Evolutionary conservation across 1,284 basidiomycete species (phyloP), one percentile per base, ranked within the genome.

Genomic region (Boletus chippewaensis): DNA sequence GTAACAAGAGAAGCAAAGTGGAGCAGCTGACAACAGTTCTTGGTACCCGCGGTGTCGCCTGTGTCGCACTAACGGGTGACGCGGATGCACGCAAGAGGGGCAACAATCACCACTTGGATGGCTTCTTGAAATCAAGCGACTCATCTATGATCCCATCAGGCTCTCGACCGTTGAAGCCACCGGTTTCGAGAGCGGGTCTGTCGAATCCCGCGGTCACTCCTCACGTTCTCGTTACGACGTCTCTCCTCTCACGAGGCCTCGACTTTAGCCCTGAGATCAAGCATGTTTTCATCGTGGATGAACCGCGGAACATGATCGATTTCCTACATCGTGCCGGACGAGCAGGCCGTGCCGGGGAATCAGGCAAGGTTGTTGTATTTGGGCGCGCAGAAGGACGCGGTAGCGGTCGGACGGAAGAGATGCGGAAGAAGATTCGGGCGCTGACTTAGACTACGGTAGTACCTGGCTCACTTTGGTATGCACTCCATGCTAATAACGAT

Each of bases 281-380:
- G 55, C 81, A 91, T 57, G 86, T 93, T 4, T 86, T 94, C 67
- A 84, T 94, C 57, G 76, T 89, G 24, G 91, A 94, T 57, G 81
- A 88, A 61, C 88, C 91, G 22, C 73, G 87, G 57, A 93, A 91
- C 65, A 87, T 89, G 74, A 78, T 93, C 40, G 91, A 95, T 68
- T 93, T 95, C 64, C 68, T 95, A 53, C 92, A 95, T 70, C 83
- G 92, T 5, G 92, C 92, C 0, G 92, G 92, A 7, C 74, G 92
- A 42, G 80, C 86, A 0, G 91, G 84, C 0, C 72, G 87, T 13
- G 81, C 82, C 0, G 91, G 91, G 0, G 64, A 74, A 60, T 63
- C 65, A 29, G 86, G 85, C 0, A 80, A 74, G 57, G 84, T 88
- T 0, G 80, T 88, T 3, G 70, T 89, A 10, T 89, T 89, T 61